Evolutionary conservation across 371 early-diverging fungal genomes (phyloP).

Genomic region (Saksenaea vasiformis): DNA sequence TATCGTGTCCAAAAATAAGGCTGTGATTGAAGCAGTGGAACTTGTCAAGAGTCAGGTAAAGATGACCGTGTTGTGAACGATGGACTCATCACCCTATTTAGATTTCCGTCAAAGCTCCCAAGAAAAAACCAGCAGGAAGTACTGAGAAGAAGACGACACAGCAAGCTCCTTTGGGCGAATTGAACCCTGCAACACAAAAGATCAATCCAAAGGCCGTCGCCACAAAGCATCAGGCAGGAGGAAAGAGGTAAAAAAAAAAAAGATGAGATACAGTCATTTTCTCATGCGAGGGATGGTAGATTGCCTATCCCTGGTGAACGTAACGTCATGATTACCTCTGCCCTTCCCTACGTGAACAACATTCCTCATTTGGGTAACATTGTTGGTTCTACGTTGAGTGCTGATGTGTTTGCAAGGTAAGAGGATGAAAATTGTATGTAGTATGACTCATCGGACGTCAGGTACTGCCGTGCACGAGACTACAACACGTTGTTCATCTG

Average conservation of each 20-base stretch:
- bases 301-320: conserved; percentile 69
- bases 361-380: conserved; percentile 99
- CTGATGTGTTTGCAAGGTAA: conserved; percentile 96
- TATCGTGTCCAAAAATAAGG: conserved; percentile 27
- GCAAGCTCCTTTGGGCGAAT: conserved; percentile 22
- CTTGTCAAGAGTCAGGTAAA: conserved; percentile 39
- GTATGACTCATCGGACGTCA: conserved; percentile 13
- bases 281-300: conserved; percentile 25
- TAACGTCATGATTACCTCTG: conserved; percentile 97
- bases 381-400: conserved; percentile 97
- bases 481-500: conserved; percentile 94
- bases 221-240: conserved; percentile 23
- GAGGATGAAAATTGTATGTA: neutral
- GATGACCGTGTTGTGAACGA: neutral
- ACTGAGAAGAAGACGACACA: neutral
- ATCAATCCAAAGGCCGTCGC: conserved; percentile 23
- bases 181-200: conserved; percentile 42
- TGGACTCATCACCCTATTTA: neutral
- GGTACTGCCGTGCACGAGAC: conserved; percentile 91
- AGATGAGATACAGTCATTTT: neutral
- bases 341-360: conserved; percentile 99
- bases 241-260: conserved; percentile 60
- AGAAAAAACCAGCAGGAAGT: conserved; percentile 27
- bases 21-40: conserved; percentile 29
- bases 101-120: conserved; percentile 31